Evolutionary conservation across 2,329 filamentous ascomycete genomes (phyloP), one percentile per base, ranked within the genome.

Genomic region (Verticillium dahliae): DNA sequence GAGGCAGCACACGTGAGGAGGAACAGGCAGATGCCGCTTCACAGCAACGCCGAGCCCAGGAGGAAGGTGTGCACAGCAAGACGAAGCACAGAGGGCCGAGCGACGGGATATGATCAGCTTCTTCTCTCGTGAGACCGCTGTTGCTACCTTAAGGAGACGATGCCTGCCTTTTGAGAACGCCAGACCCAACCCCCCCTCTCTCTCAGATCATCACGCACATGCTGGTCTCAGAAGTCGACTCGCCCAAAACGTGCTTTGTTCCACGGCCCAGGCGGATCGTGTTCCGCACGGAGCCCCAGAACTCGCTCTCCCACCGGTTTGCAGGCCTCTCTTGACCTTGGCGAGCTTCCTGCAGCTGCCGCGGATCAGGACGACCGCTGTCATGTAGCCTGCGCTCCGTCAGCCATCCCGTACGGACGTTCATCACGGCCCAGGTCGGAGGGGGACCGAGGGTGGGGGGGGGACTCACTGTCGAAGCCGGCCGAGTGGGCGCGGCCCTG

Each of bases 401-500:
- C 60, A 67, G 62, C n/a, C 33, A 59, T 18, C 18, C 18, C 18
- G 18, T 22, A 22, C 18, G 18, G 18, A 22, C 18, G 18, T 22
- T 22, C 18, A 22, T 22, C 18, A 37, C 11, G 11, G 18, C 27
- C 27, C 18, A 60, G 22, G 27, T 31, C 27, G 3, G 13, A 9
- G 65, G n/a, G 18, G 18, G 18, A 10, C 18, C 10, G 18, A 22
- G 18, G 18, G 18, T 22, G 18, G 18, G 18, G 18, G 18, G 27
- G 27, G 27, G 18, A 27, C 72, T 67, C 69, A 77, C 83, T 86
- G 69, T 88, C 85, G 65, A 80, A 88, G 13, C 85, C 86, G 6
- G 85, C 85, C 66, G 87, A 80, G 61, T 88, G 86, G 10, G 63
- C 66, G 2, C 38, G 54, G n/a, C 62, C 55, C 27, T 65, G 45